These are phyloP conservation scores for Salvia sclarea DNA, from an alignment of 305 asterid genomes.

Conservation along the genomic window DNA sequence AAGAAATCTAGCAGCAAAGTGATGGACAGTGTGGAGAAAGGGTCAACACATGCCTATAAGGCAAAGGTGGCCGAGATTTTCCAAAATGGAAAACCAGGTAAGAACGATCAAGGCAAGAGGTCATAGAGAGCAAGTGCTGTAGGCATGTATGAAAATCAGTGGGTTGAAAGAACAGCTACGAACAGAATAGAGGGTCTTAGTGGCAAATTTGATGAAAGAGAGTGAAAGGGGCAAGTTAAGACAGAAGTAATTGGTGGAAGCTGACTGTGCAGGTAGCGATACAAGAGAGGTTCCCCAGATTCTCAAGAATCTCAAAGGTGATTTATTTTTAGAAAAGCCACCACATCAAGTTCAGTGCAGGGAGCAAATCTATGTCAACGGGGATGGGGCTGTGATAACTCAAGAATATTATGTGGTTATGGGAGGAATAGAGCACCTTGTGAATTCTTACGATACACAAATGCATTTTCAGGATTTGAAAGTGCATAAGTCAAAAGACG, in stretches of 20 bases:
- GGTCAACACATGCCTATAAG: background rate
- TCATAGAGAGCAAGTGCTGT: too few species aligned
- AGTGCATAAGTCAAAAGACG: slow-evolving; percentile 7
- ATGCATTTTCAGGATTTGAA: slow-evolving; percentile 3
- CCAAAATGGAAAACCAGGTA: background rate
- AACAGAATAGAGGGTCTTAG: background rate
- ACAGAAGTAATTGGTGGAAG: background rate
- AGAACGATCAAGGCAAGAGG: background rate
- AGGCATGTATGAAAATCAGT: background rate
- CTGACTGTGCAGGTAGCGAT: background rate
- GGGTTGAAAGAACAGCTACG: background rate
- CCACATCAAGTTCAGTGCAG: background rate
- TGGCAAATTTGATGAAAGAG: background rate
- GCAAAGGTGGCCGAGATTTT: background rate
- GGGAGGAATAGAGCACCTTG: background rate
- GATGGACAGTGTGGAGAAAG: background rate
- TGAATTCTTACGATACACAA: too few species aligned
- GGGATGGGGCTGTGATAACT: background rate
- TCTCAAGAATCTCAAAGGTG: background rate
- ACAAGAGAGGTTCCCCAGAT: background rate
- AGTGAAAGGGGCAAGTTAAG: background rate
- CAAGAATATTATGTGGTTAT: background rate
- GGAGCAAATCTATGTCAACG: background rate
- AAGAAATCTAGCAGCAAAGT: background rate
- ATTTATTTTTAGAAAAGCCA: background rate